Evolutionary conservation across 257 asterid genomes (phyloP).

Genomic region (Nicotiana undulata): DNA sequence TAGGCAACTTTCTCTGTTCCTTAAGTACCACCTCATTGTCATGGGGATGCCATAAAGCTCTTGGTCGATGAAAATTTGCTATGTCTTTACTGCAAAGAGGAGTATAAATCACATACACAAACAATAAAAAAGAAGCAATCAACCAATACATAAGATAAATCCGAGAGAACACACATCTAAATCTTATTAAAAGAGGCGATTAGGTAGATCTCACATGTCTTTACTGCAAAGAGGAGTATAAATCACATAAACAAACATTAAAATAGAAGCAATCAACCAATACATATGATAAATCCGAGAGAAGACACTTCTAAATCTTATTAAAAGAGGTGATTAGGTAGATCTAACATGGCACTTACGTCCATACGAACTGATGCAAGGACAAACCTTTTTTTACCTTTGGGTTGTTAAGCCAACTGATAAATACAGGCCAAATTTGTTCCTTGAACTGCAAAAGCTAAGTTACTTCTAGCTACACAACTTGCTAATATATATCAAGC

Average conservation of each 20-base stretch:
- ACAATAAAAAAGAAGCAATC: background rate
- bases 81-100: slow-evolving; percentile 79
- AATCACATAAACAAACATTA: slow-evolving; percentile 19
- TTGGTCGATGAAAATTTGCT: slow-evolving; percentile 98
- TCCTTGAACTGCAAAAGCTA: background rate
- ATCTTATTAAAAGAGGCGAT: background rate
- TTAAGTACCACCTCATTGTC: slow-evolving; percentile 84
- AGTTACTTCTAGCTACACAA: background rate
- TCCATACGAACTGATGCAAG: background rate
- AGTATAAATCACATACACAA: slow-evolving; percentile 17
- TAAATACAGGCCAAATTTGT: background rate
- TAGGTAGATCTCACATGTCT: slow-evolving; percentile 30
- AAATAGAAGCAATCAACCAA: background rate
- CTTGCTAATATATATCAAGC: background rate
- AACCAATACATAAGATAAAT: background rate
- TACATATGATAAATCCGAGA: background rate
- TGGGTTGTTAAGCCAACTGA: background rate
- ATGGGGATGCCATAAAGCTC: slow-evolving; percentile 96
- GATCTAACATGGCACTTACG: background rate
- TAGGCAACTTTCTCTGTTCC: slow-evolving; percentile 63
- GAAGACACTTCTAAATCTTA: background rate
- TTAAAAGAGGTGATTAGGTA: background rate
- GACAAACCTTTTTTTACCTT: background rate
- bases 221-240: slow-evolving; percentile 53
- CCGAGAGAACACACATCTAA: background rate